phyloP scores from a whole-genome alignment of 352 stramenopile species.

The Pythium aristosporum region DNA sequence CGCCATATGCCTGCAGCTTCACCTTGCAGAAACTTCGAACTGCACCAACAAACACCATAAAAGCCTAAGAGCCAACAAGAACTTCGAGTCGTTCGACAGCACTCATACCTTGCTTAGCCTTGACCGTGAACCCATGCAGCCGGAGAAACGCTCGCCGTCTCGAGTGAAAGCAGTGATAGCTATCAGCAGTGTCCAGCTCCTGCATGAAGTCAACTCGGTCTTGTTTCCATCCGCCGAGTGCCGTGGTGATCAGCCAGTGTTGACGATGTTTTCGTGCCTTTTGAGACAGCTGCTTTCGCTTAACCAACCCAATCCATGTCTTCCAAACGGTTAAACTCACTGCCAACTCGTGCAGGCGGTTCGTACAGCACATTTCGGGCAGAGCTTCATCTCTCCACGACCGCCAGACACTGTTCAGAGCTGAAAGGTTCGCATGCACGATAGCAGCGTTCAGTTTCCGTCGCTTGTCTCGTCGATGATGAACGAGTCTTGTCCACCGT shows the following conservation, averaged over 20 bases:
- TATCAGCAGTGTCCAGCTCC: neutral
- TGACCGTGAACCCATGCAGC: neutral
- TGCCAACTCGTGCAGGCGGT: slow-evolving; percentile 13
- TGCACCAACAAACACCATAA: slow-evolving; percentile 1
- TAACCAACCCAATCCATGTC: slow-evolving; percentile 13
- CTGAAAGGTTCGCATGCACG: neutral
- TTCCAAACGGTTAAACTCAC: slow-evolving; percentile 15
- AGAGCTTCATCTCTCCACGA: slow-evolving; percentile 12
- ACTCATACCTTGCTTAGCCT: slow-evolving; percentile 24
- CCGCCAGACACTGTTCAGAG: neutral
- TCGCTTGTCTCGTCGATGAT: neutral
- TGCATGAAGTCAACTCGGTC: slow-evolving; percentile 13
- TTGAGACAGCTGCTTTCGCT: slow-evolving; percentile 1
- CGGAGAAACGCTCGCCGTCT: slow-evolving; percentile 1
- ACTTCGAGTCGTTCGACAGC: neutral
- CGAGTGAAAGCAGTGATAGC: neutral
- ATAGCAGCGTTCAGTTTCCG: neutral
- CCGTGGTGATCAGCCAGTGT: neutral
- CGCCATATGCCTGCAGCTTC: slow-evolving; percentile 12
- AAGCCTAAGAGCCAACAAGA: neutral
- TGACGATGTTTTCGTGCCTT: slow-evolving; percentile 3
- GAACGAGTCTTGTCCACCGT: slow-evolving; percentile 11
- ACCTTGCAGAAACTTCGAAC: slow-evolving; percentile 8
- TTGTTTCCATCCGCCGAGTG: slow-evolving; percentile 6
- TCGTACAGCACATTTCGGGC: slow-evolving; percentile 5